Percentiles rank a stretch among this genome's conserved stretches.
phyloP scores from a whole-genome alignment of 176 grass and related monocot genomes.

The bread wheat (Triticum aestivum) region IWGSC_CS_RefSeq_v2.1 NC_057799.1:318532748-318533247 shows the following conservation, averaged over 20 bases:
- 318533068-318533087: not conserved
- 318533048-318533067: not conserved
- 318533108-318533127: too few species aligned
- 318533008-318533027: not conserved
- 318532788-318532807: too few species aligned
- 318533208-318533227: not conserved
- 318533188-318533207: slow-evolving; percentile 12
- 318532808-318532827: too few species aligned
- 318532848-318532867: too few species aligned
- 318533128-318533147: not conserved
- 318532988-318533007: not conserved
- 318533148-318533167: not conserved
- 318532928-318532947: not conserved
- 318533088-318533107: too few species aligned
- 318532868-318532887: too few species aligned
- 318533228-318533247: not conserved
- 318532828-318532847: too few species aligned
- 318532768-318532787: too few species aligned
- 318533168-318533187: not conserved
- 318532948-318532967: not conserved
- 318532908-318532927: not conserved
- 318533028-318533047: not conserved
- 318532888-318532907: too few species aligned
- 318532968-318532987: not conserved
- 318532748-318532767: too few species aligned